Base-by-base conservation (phyloP, 306 rosid species). In the Arachis stenosperma region DNA sequence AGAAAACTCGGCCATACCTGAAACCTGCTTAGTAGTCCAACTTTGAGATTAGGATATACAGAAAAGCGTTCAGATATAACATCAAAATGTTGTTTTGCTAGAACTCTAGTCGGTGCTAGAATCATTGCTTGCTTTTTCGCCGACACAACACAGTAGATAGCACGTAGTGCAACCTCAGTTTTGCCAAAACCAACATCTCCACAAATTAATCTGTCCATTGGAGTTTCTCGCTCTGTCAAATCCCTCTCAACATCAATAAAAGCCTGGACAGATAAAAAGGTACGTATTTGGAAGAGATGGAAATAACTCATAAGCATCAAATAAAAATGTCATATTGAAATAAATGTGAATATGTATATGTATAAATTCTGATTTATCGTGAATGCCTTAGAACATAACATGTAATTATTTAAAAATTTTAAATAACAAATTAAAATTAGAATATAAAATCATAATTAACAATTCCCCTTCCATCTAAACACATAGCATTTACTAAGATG, bases 151-250 rank as follows among this genome's bases (percentile, higher is more conserved):
- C 88, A 86, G 67, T 80, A 81, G 74, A 91, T 84, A 82, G 97
- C 98, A 79, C 98, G 97, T 60, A 94, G 46, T n/a, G 98, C 98
- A 77, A 91, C 98, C 86, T 94, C 97, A 67, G 98, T 94, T 79
- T 94, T 94, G 68, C 98, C 97, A 84, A 94, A 94, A 68, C 98
- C 98, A 56, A 94, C 98, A 80, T 94, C 98, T 48, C 98, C 97
- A 78, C 98, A 94, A 72, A 94, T 89, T 71, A 94, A 84, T 69
- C 96, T 86, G 86, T 94, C 98, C 97, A 91, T 94, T 11, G 98
- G 98, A 75, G 96, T 91, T 80, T 88, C 92, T 81, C 87, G 81
- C 81, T 72, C 84, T 0, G 90, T 94, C 90, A 94, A 82, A 88
- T 91, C 98, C 78, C 69, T 88, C 63, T 88, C 92, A 69, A 94